Conservation (phyloP, 345 rosid species). For the Brassica cretica region DNA sequence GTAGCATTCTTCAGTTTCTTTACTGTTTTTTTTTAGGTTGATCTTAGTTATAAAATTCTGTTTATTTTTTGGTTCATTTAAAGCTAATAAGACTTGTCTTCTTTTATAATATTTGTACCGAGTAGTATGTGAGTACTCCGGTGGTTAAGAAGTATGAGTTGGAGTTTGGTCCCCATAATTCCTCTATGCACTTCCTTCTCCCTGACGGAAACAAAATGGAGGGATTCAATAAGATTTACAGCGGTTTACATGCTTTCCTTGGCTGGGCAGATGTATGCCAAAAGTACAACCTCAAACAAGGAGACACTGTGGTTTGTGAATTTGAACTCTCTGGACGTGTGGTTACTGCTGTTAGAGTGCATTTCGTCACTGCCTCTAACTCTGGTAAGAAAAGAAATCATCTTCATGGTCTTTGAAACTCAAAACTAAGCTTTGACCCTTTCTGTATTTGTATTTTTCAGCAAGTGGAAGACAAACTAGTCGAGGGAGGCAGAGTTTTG, state of each 20-base stretch:
- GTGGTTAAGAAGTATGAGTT: neutral
- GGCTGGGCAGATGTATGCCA: slow-evolving; percentile 19
- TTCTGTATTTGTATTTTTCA: neutral
- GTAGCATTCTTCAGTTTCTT: neutral
- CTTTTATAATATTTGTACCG: neutral
- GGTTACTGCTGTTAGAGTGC: slow-evolving; percentile 20
- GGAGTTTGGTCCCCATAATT: slow-evolving; percentile 17
- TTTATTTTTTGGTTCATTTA: neutral
- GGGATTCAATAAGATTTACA: neutral
- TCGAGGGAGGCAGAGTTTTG: neutral
- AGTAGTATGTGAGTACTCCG: neutral
- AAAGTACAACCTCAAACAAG: neutral
- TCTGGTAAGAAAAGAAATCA: too few relatives aligned
- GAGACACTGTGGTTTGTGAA: slow-evolving; percentile 32
- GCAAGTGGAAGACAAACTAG: neutral
- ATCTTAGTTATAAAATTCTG: neutral
- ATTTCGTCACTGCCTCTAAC: neutral
- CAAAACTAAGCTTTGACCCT: too few relatives aligned
- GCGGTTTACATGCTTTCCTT: neutral
- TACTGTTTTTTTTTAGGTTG: neutral
- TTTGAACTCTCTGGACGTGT: slow-evolving; percentile 12
- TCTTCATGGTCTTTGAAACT: too few relatives aligned
- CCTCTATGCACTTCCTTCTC: neutral
- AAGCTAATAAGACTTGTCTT: slow-evolving; percentile 2
- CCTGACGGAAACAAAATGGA: neutral